Evolutionary conservation across 2,329 filamentous ascomycete species (phyloP), one percentile per base, ranked within the genome.

Genomic region (Thyridium curvatum): DNA sequence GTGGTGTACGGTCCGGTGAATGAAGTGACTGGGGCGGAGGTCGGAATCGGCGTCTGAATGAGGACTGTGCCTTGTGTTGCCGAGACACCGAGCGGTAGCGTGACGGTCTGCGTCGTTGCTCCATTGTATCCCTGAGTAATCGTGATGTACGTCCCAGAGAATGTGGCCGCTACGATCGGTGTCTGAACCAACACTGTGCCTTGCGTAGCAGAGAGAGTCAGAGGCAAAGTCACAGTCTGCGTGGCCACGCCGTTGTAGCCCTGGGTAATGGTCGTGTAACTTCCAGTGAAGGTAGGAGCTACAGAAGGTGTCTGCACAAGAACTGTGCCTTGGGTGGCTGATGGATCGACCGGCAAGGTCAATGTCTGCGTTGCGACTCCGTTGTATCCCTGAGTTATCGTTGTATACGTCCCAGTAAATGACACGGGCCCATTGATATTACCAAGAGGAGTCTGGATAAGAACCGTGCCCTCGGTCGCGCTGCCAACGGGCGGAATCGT

Each of bases 11-110:
- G 38, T 4, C 38, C 38, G 8, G 18, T 31, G n/a, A 35, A 42
- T 8, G 14, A 4, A 12, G 8, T 12, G 17, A 17, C 17, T 12
- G 18, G 4, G 4, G 18, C 13, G 16, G 12, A 16, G 8, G 21
- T 26, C 3, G 18, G 4, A 12, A 30, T 10, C 14, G 41, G 41
- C 2, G 16, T 31, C 32, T 46, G 38, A 12, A 48, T 15, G 28
- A 48, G 41, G 3, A 48, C 39, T 1, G 46, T 48, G 7, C 46
- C 46, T 4, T 40, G 37, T 6, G 32, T 34, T 16, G 5, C 42
- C 5, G 40, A 36, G 26, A 34, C 33, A 4, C 38, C 31, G 16
- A 42, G 46, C 3, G 40, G 36, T 1, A 48, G 15, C 3, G 46
- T 43, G 2, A 45, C 2, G 8, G 42, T 45, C 8, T 30, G 10